Percentiles rank a stretch among this genome's conserved stretches.
Evolutionary conservation across 2,329 filamentous ascomycete genomes (phyloP).

Genomic region (Ceratocystis variospora): DNA sequence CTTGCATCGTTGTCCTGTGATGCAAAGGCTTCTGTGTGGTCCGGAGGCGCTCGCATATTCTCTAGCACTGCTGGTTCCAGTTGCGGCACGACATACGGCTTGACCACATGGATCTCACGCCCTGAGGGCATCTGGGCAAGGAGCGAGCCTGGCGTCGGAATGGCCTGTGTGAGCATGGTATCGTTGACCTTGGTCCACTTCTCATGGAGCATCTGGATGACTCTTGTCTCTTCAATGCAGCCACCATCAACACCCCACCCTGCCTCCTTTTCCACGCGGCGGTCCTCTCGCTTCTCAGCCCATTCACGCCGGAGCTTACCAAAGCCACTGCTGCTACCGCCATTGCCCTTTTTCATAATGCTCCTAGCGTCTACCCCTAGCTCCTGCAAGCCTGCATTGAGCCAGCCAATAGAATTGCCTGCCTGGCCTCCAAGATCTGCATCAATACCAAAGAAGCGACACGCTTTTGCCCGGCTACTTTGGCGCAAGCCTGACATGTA

Average conservation of each 20-base stretch:
- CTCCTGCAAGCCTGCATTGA: slow-evolving; percentile 61
- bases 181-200: slow-evolving; percentile 94
- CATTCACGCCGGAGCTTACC: slow-evolving; percentile 58
- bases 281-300: slow-evolving; percentile 65
- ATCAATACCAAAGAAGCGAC: slow-evolving; percentile 80
- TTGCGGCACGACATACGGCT: slow-evolving; percentile 50
- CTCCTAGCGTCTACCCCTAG: slow-evolving; percentile 46
- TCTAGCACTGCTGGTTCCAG: slow-evolving; percentile 54
- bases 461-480: slow-evolving; percentile 70
- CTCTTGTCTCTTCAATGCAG: slow-evolving; percentile 65
- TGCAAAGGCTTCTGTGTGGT: slow-evolving; percentile 29
- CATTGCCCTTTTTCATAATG: slow-evolving; percentile 35
- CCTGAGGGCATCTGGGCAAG: slow-evolving; percentile 74
- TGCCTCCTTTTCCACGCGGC: slow-evolving; percentile 57
- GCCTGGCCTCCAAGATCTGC: slow-evolving; percentile 70
- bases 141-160: slow-evolving; percentile 59
- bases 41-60: slow-evolving; percentile 30
- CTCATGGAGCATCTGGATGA: slow-evolving; percentile 71
- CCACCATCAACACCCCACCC: slow-evolving; percentile 76
- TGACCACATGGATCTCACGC: slow-evolving; percentile 65
- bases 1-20: slow-evolving; percentile 30
- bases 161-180: slow-evolving; percentile 66
- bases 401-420: slow-evolving; percentile 76
- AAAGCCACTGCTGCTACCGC: slow-evolving; percentile 34
- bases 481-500: slow-evolving; percentile 65